These are phyloP conservation scores for Magnusiomyces suaveolens DNA, from an alignment of 1,139 yeast species.

Conservation along the genomic window DNA sequence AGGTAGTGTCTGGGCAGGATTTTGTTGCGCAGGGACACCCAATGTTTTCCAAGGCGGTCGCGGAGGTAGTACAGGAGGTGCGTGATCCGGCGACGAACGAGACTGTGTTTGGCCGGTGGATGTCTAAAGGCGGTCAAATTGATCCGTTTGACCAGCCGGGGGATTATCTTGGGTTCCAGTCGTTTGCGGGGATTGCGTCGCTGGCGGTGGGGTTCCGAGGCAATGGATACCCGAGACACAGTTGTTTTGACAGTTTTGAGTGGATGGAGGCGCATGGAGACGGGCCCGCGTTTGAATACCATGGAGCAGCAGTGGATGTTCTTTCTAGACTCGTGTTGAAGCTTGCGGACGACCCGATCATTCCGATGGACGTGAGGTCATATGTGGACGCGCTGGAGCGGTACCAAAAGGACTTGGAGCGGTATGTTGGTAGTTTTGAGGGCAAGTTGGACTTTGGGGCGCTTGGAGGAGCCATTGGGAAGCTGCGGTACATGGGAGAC, in stretches of 20 bases:
- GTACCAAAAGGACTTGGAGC: slow-evolving; percentile 43
- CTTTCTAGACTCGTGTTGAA: slow-evolving; percentile 46
- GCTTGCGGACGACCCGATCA: slow-evolving; percentile 61
- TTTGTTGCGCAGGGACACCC: slow-evolving; percentile 61
- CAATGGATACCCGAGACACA: slow-evolving; percentile 42
- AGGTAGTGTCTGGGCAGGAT: slow-evolving; percentile 55
- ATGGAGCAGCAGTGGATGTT: slow-evolving; percentile 48
- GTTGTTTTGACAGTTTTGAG: slow-evolving; percentile 60
- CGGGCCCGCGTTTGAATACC: slow-evolving; percentile 42
- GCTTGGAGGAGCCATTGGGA: slow-evolving; percentile 23
- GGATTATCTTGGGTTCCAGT: slow-evolving; percentile 60
- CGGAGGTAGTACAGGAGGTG: slow-evolving; percentile 37
- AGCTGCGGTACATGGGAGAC: slow-evolving; percentile 21
- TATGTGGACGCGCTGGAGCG: slow-evolving; percentile 40
- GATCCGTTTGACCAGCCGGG: slow-evolving; percentile 30
- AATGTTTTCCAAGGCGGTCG: slow-evolving; percentile 41
- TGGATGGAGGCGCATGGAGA: slow-evolving; percentile 12
- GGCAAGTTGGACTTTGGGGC: slow-evolving; percentile 18
- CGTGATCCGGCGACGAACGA: slow-evolving; percentile 29
- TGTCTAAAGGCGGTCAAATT: slow-evolving; percentile 14
- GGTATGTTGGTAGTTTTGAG: slow-evolving; percentile 31
- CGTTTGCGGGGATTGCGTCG: slow-evolving; percentile 60
- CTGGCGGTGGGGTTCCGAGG: slow-evolving; percentile 45
- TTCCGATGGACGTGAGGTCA: slow-evolving; percentile 56
- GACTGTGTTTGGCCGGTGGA: slow-evolving; percentile 20